Percentiles rank a stretch among this genome's conserved stretches.
These are phyloP conservation scores for Porodaedalea pini DNA, from an alignment of 1,284 basidiomycete genomes.

Conservation along the genomic window DNA sequence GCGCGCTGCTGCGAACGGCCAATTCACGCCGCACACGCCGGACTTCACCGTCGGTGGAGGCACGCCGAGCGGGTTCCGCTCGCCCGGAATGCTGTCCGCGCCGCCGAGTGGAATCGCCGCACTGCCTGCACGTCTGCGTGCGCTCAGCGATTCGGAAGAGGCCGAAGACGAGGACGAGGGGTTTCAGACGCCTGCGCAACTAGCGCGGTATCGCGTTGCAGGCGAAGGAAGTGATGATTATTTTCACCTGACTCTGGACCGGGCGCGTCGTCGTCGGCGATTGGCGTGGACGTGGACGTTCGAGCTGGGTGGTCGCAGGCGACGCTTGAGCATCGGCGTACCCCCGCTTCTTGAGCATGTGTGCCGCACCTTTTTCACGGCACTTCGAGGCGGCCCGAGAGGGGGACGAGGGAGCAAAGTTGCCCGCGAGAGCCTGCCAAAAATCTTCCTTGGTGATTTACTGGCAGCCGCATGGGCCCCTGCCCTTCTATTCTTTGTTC, in stretches of 20 bases:
- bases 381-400: neutral
- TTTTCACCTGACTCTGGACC: neutral
- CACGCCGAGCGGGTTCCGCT: too few relatives aligned
- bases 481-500: neutral
- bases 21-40: neutral
- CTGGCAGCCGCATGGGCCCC: neutral
- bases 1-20: neutral
- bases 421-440: neutral
- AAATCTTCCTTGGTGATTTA: neutral
- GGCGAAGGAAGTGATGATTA: neutral
- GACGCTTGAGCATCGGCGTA: constrained; percentile 12
- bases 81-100: too few relatives aligned
- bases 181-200: neutral
- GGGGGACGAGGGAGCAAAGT: neutral
- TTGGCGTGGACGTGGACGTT: constrained; percentile 17
- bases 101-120: neutral
- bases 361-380: neutral
- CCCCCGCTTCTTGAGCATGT: constrained; percentile 5
- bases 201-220: neutral
- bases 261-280: neutral
- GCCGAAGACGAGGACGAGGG: constrained; percentile 3
- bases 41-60: neutral
- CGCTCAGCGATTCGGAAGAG: neutral
- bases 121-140: neutral
- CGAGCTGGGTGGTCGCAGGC: constrained; percentile 11